Conservation (phyloP, 108 stramenopile species). For the Tribonema minus region DNA sequence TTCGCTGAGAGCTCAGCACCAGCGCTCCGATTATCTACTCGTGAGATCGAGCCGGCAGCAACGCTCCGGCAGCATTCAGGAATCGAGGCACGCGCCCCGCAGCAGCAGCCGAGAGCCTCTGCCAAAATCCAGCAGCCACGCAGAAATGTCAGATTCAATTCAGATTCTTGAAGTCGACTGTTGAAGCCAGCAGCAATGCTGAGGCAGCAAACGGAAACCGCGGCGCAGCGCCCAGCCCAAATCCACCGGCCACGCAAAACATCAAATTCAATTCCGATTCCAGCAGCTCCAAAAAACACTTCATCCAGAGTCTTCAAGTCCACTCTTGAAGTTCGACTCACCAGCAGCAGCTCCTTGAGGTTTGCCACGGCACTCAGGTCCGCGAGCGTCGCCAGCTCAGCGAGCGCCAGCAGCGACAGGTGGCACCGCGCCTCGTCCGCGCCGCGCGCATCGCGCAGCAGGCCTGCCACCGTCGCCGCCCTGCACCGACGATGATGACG, state of each 20-base stretch:
- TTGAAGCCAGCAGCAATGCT: background rate
- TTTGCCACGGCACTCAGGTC: conserved; percentile 60
- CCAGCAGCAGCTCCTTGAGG: conserved; percentile 10
- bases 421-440: conserved; percentile 45
- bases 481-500: conserved; percentile 2
- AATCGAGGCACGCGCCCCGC: too few relatives aligned
- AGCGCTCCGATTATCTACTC: too few relatives aligned
- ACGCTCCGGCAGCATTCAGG: too few relatives aligned
- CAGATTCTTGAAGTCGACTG: background rate
- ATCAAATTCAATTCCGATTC: background rate
- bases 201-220: background rate
- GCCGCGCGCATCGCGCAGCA: conserved; percentile 56
- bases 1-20: too few relatives aligned
- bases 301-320: too few relatives aligned
- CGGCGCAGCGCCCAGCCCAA: background rate
- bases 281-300: conserved; percentile 1
- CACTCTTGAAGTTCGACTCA: too few relatives aligned
- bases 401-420: conserved; percentile 75
- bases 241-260: background rate
- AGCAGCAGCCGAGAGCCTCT: too few relatives aligned
- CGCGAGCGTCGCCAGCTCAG: conserved; percentile 78
- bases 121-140: too few relatives aligned
- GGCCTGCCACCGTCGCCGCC: conserved; percentile 37
- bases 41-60: too few relatives aligned
- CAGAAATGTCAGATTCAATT: too few relatives aligned